Conservation (phyloP, 257 asterid species). For the Gardenia jasminoides region DNA sequence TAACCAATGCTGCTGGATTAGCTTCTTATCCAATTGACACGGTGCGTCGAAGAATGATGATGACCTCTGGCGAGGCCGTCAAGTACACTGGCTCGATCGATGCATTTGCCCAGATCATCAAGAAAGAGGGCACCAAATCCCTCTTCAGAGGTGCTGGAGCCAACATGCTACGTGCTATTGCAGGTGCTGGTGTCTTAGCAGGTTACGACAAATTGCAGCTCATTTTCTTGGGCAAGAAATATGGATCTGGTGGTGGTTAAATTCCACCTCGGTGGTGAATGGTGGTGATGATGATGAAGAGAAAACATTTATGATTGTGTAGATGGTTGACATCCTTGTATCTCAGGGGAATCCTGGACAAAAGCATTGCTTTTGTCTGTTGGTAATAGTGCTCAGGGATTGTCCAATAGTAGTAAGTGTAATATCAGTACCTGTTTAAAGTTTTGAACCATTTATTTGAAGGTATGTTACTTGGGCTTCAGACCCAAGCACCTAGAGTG, state of each 20-base stretch:
- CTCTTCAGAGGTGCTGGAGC: slow-evolving; percentile 88
- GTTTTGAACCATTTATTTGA: too few relatives aligned
- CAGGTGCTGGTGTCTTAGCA: slow-evolving; percentile 81
- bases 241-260: slow-evolving; percentile 63
- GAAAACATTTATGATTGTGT: slow-evolving; percentile 11
- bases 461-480: too few relatives aligned
- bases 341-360: too few relatives aligned
- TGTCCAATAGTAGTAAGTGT: too few relatives aligned
- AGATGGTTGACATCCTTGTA: slow-evolving; percentile 2
- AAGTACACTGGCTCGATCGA: slow-evolving; percentile 62
- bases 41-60: slow-evolving; percentile 85
- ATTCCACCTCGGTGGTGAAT: background rate
- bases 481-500: too few relatives aligned
- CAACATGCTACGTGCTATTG: slow-evolving; percentile 71
- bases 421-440: too few relatives aligned
- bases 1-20: slow-evolving; percentile 71
- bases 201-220: slow-evolving; percentile 78
- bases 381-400: too few relatives aligned
- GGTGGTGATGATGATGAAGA: slow-evolving; percentile 28
- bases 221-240: slow-evolving; percentile 58
- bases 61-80: slow-evolving; percentile 84
- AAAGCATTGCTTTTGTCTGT: too few relatives aligned
- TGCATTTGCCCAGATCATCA: slow-evolving; percentile 59
- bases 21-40: slow-evolving; percentile 78
- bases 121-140: slow-evolving; percentile 63